Evolutionary conservation across 2,329 filamentous ascomycete species (phyloP), one percentile per base, ranked within the genome.

Genomic region (Endocalyx cinctus): DNA sequence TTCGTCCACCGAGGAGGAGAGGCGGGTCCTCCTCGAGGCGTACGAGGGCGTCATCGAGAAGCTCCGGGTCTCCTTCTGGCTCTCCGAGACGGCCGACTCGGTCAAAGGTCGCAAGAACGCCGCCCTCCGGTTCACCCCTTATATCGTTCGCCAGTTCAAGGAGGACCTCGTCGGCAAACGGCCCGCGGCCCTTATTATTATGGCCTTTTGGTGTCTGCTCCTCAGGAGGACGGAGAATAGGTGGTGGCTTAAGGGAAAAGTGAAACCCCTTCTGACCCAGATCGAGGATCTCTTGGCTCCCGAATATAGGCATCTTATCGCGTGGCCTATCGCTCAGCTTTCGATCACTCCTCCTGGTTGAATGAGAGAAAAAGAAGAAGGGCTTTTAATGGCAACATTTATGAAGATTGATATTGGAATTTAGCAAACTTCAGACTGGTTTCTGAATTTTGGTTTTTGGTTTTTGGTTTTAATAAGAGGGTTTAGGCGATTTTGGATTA

Each of bases 181-280:
- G 5, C 40, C 42, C 14, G 35, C 41, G 25, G 42, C 51, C 17
- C 39, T 54, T 13, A 36, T 52, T 5, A n/a, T 52, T 2, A 45
- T 49, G 45, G 45, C 43, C 2, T 51, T 41, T 27, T 52, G 51
- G 51, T 48, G 47, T 26, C 40, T 51, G 6, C 32, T 54, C 29
- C 25, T 51, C 13, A 27, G 48, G 18, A 40, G 50, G 4, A 36
- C 46, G 10, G 41, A 49, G 32, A 31, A 41, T 8, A 37, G 42
- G 27, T 51, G 48, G 46, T 50, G 44, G 43, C 38, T 48, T 1
- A 37, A 35, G 30, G 42, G 38, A 3, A 36, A 33, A 17, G 37
- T 47, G 3, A 18, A 26, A 12, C 46, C 46, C 14, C 26, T 48
- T 14, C 23, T 45, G 17, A 17, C 33, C 4, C 35, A 39, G 31